phyloP scores from a whole-genome alignment of 2,329 filamentous ascomycete species.

The Aschersonia sp. region DNA sequence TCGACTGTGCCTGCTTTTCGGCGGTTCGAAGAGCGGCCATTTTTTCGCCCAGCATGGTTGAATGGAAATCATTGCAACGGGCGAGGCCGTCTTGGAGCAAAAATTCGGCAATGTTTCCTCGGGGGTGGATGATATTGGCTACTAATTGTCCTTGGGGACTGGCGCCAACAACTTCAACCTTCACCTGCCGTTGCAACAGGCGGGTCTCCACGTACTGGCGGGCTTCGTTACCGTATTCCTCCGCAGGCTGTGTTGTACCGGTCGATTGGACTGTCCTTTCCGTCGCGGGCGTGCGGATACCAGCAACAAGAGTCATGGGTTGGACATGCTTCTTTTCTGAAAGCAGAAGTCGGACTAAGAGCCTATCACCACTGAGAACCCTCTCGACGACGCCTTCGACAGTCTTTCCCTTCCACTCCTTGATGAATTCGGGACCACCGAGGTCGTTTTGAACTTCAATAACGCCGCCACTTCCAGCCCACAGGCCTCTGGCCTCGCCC shows the following conservation, averaged over 20 bases:
- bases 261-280: constrained; percentile 69
- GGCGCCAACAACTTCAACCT: constrained; percentile 69
- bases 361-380: constrained; percentile 79
- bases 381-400: constrained; percentile 82
- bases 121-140: constrained; percentile 72
- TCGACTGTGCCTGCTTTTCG: constrained; percentile 70
- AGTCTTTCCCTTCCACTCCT: constrained; percentile 71
- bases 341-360: constrained; percentile 70
- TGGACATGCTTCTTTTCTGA: constrained; percentile 76
- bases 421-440: constrained; percentile 63
- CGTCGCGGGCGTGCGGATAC: constrained; percentile 79
- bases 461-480: constrained; percentile 49
- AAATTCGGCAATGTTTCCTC: constrained; percentile 86
- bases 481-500: constrained; percentile 67
- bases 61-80: constrained; percentile 90
- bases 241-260: constrained; percentile 67
- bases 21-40: constrained; percentile 79
- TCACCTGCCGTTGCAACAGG: constrained; percentile 73
- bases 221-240: constrained; percentile 83
- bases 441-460: constrained; percentile 76
- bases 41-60: constrained; percentile 73
- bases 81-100: constrained; percentile 80
- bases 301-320: constrained; percentile 78
- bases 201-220: constrained; percentile 76
- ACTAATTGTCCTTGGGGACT: constrained; percentile 90